Base-by-base conservation (phyloP, 768 basidiomycete genomes). In the Tylopilus sp. region DNA sequence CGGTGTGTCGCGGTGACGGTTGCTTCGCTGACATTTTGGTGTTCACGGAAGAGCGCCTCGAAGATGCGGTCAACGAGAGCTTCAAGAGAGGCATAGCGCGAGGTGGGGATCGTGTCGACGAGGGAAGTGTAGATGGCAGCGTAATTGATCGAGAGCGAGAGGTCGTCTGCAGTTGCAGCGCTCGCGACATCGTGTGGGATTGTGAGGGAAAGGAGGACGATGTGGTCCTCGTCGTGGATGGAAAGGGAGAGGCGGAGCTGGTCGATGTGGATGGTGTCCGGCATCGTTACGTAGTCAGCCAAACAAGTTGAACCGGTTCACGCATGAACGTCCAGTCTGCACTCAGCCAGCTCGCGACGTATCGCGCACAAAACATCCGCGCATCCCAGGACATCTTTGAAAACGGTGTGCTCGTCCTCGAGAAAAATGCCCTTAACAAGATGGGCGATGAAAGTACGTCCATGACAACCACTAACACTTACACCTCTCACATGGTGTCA, bases 121-220 rank as follows among this genome's bases (percentile, higher is more conserved):
- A 75, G 62, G 22, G 60, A 60, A 56, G 58, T 60, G 57, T 40
- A 70, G 50, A 63, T 52, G 59, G 75, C 11, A 83, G 65, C 6
- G 60, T 91, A 91, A 70, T 91, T 79, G 52, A 91, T 74, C 1
- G 85, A 83, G 52, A 77, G 68, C 0, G 68, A 57, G 3, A 87
- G 69, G 57, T 83, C 75, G 63, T 88, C 72, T 20, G 72, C 83
- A 18, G 64, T 84, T 33, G 71, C 26, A 8, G 26, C 26, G 26
- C 26, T 8, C 26, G 26, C 26, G 26, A 26, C 26, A 8, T 26
- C 26, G 26, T 26, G 26, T 26, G 26, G 26, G 8, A 26, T 26
- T 4, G 26, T 26, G 26, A 26, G 26, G 5, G 26, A 26, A 8
- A 26, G 5, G 5, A 26, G 8, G 26, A 26, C 8, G 8, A 8